A percentile compares a stretch with the other conserved stretches of the same genome.
phyloP scores from a whole-genome alignment of 768 basidiomycete species.

The Megacollybia marginata region DNA sequence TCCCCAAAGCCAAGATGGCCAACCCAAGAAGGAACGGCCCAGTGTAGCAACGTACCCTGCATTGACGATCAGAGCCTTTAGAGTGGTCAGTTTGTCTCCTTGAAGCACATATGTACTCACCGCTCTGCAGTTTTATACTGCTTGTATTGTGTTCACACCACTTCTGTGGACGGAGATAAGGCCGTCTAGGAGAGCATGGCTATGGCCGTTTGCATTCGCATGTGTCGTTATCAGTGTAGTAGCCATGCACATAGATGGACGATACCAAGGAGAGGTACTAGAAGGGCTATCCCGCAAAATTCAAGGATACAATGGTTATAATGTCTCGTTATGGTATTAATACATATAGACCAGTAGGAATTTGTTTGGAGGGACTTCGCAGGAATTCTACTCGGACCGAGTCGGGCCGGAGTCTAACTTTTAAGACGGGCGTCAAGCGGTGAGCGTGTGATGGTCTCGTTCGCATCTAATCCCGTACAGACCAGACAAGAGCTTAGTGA shows the following conservation, averaged over 20 bases:
- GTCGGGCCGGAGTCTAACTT: too few relatives aligned
- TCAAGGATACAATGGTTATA: too few relatives aligned
- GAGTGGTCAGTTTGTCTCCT: slow-evolving; percentile 57
- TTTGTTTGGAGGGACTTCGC: too few relatives aligned
- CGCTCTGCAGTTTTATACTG: slow-evolving; percentile 57
- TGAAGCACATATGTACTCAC: neutral
- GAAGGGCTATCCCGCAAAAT: too few relatives aligned
- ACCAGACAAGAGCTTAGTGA: slow-evolving; percentile 51
- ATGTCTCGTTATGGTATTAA: too few relatives aligned
- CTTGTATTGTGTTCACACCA: slow-evolving; percentile 83
- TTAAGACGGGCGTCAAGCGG: too few relatives aligned
- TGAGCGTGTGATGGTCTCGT: slow-evolving; percentile 8
- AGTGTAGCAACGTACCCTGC: slow-evolving; percentile 59
- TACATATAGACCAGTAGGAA: too few relatives aligned
- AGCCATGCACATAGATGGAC: too few relatives aligned
- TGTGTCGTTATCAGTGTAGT: too few relatives aligned
- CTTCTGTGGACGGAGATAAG: slow-evolving; percentile 83
- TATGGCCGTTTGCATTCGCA: too few relatives aligned
- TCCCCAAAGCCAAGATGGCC: slow-evolving; percentile 19
- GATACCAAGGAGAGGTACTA: too few relatives aligned
- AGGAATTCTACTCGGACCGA: too few relatives aligned
- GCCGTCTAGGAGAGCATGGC: slow-evolving; percentile 32
- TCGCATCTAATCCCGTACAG: slow-evolving; percentile 51
- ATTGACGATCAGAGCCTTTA: slow-evolving; percentile 51
- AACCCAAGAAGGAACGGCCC: slow-evolving; percentile 33